Evolutionary conservation across 768 basidiomycete species (phyloP), one percentile per base, ranked within the genome.

Genomic region (Rhodotorula graminis): DNA sequence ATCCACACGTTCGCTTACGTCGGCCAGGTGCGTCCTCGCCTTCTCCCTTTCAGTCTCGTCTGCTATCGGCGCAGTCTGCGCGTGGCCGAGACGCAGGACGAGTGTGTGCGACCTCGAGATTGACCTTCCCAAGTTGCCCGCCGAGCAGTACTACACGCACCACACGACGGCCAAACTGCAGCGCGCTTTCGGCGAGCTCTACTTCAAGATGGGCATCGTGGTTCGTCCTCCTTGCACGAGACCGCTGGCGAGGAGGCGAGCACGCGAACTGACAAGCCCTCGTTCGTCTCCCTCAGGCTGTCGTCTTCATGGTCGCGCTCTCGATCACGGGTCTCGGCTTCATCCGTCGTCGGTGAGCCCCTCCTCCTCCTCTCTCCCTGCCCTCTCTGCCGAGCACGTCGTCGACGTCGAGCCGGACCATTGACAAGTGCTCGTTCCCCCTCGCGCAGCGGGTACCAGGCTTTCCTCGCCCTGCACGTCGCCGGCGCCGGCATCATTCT

Each of bases 381-480:
- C 31, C 25, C 44, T 6, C 25, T 14, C 44, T 3, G 6, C 3
- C 7, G 18, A 49, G 47, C 8, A 21, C 5, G 37, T 37, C 5
- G 37, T 9, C 37, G 37, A 4, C 37, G 37, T 37, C 37, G 37
- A 37, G 9, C 21, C 3, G 19, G 4, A n/a, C 11, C 19, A 16
- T 3, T 16, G 46, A 53, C 1, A 15, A 23, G 5, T 18, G 31
- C 37, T 40, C 8, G 25, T 31, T 11, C 40, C 27, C 8, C n/a
- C 42, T 37, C 23, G 14, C 40, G 37, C 23, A 27, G 63, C 1
- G 49, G 33, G 27, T 71, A 74, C 63, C 69, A 74, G 55, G 60
- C 65, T 40, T 74, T 74, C 67, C 73, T 74, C 59, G 33, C 63
- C 27, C 55, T 68, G 5, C 74, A 75, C 65, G 58, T 75, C 59